Conservation (phyloP, 768 basidiomycete species). For the Boletus fagicola region DNA sequence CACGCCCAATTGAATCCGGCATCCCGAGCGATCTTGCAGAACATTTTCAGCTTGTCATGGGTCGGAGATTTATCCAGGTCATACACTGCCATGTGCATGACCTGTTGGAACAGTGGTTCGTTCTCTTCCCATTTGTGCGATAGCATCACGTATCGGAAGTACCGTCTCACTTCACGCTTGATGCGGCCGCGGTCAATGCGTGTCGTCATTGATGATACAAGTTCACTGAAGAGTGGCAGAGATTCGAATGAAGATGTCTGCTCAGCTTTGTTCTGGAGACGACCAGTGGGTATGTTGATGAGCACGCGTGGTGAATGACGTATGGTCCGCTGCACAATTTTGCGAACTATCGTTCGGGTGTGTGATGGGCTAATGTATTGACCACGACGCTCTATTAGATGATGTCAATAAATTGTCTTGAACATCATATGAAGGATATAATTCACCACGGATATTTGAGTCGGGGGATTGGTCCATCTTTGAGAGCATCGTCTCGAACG, state of each 20-base stretch:
- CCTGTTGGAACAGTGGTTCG: conserved; percentile 1
- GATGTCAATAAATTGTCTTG: no score
- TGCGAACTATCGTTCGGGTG: no score
- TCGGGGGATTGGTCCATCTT: no score
- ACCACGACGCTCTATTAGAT: no score
- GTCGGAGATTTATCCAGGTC: not conserved
- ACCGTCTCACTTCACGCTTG: not conserved
- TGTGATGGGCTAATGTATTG: no score
- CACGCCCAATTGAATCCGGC: not conserved
- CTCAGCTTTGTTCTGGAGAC: no score
- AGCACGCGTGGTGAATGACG: no score
- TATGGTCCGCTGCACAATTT: no score
- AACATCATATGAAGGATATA: no score
- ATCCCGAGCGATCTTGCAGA: not conserved
- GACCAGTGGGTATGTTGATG: no score
- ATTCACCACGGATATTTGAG: no score
- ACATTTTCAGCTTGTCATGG: not conserved
- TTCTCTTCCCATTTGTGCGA: conserved; percentile 7
- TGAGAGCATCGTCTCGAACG: no score
- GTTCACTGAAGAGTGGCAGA: not conserved
- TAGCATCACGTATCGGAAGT: conserved; percentile 3
- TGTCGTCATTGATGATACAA: not conserved
- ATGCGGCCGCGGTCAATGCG: not conserved
- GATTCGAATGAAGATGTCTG: not conserved
- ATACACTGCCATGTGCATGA: not conserved